These are phyloP conservation scores for Nannochloropsis salina DNA, from an alignment of 108 stramenopile genomes.

Conservation along the genomic window DNA sequence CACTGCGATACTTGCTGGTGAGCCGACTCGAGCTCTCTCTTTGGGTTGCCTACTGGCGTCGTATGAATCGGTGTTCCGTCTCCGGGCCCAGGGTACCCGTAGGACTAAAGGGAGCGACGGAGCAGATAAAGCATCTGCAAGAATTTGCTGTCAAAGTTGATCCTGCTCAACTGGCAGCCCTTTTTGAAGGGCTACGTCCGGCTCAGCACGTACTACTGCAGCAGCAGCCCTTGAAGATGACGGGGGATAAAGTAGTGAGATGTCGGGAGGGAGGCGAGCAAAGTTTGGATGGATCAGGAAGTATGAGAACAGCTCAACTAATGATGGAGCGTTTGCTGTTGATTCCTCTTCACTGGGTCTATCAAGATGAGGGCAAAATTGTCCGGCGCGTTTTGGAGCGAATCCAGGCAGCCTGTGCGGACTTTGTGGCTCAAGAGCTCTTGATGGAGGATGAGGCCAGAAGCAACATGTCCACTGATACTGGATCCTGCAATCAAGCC, in stretches of 20 bases:
- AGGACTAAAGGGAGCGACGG: not conserved
- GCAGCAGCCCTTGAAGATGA: not conserved
- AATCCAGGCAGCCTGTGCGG: slow-evolving; percentile 26
- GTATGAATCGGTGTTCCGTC: slow-evolving; percentile 9
- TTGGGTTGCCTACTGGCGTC: slow-evolving; percentile 36
- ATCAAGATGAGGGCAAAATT: slow-evolving; percentile 39
- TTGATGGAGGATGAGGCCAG: not conserved
- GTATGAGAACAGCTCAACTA: slow-evolving; percentile 20
- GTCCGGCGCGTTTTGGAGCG: slow-evolving; percentile 30
- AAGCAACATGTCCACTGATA: not conserved
- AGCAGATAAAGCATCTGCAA: slow-evolving; percentile 23
- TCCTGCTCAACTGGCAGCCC: slow-evolving; percentile 21
- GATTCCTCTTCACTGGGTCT: slow-evolving; percentile 18
- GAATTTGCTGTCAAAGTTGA: slow-evolving; percentile 3
- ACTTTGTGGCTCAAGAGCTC: slow-evolving; percentile 18
- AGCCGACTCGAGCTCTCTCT: slow-evolving; percentile 40
- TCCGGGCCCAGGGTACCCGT: slow-evolving; percentile 12
- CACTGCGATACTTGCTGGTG: slow-evolving; percentile 39
- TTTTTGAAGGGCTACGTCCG: slow-evolving; percentile 29
- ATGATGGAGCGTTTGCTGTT: slow-evolving; percentile 14
- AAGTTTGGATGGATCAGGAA: not conserved
- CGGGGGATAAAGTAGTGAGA: not conserved
- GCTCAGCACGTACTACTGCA: not conserved
- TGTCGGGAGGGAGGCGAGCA: not conserved
- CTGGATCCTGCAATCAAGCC: not conserved